Base-by-base conservation (phyloP, 495 filamentous ascomycete genomes). In the Penicillium parvum region DNA sequence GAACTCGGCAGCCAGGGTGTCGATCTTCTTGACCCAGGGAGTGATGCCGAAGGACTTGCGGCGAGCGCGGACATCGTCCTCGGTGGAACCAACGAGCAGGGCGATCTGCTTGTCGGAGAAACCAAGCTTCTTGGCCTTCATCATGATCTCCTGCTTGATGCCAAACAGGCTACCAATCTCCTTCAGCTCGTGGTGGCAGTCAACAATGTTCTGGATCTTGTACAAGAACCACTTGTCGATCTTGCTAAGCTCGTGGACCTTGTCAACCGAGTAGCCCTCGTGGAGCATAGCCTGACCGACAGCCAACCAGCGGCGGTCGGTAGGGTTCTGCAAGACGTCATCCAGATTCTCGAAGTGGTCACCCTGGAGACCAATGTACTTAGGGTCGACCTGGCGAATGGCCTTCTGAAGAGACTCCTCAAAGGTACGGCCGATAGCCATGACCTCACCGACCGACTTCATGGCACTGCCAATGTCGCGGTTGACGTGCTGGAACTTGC, bases 371-470 rank as follows among this genome's bases (percentile, higher is more conserved):
- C 91, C 91, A 47, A 90, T 61, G 63, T 84, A 98, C 47, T 77
- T 79, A 40, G 91, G 90, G 62, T 98, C 91, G 44, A 98, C 91
- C 72, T 95, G 89, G 32, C 91, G 84, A 56, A 95, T 91, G 49
- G 91, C 91, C 70, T 98, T 98, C 66, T 98, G 91, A 64, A 98
- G 91, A n/a, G 88, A 95, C 70, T 98, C 91, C 66, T 98, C 92
- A 52, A 95, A 98, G 27, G 92, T 96, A 61, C 91, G 81, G 47
- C 91, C 91, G 65, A 98, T 98, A 37, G 91, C 92, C 91, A 98
- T 98, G 36, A 98, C 91, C 68, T 98, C 91, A 45, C 91, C 91
- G 33, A 98, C 91, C 22, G 91, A 96, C 73, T 96, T 96, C 86
- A 98, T 98, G 25, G 91, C 84, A 59, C 86, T 91, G 41, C 91